Evolutionary conservation across 139 green algal genomes (phyloP), one percentile per base, ranked within the genome.

Genomic region (Micromonas commoda): DNA sequence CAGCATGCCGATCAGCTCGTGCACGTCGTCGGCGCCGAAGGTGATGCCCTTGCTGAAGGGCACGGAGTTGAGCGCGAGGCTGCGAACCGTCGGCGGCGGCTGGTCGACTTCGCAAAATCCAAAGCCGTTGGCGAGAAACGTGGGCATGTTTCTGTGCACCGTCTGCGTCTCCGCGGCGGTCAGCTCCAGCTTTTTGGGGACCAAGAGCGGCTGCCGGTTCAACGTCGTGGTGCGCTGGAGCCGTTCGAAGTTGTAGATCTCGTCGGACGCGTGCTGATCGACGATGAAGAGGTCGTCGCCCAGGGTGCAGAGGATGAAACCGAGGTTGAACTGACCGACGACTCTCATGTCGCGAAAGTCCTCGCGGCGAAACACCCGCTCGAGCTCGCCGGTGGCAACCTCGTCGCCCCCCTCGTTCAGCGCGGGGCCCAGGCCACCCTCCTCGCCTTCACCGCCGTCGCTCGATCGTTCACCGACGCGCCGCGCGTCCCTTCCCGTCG

Each of bases 271-370:
- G 76, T 88, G 84, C 86, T 99, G 94, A 85, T 99, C 95, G 0
- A 99, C 68, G 68, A 99, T 98, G 85, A 97, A 99, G 3, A 98
- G 72, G 77, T 99, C 94, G 1, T 73, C 29, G 1, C 84, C 87
- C 52, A 93, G 84, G 3, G 73, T 71, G 31, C 73, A 89, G 3
- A 98, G 76, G 77, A 99, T 97, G 88, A 99, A 99, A n/a, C 95
- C 95, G 45, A 98, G 84, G 79, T 99, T 99, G 89, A 99, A 99
- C 87, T 99, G 93, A 2, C 93, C 92, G 1, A 93, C 24, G 4
- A 92, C 73, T 19, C 82, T 28, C 87, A 88, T 91, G 53, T 39
- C 74, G 2, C 4, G 20, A 77, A 99, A 99, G 77, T 95, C 89
- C 0, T 64, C 29, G 86, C 97, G 97, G 64, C 88, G 63, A 76